These are phyloP conservation scores for Leccinum ponderosum DNA, from an alignment of 1,284 basidiomycete genomes.

Conservation along the genomic window DNA sequence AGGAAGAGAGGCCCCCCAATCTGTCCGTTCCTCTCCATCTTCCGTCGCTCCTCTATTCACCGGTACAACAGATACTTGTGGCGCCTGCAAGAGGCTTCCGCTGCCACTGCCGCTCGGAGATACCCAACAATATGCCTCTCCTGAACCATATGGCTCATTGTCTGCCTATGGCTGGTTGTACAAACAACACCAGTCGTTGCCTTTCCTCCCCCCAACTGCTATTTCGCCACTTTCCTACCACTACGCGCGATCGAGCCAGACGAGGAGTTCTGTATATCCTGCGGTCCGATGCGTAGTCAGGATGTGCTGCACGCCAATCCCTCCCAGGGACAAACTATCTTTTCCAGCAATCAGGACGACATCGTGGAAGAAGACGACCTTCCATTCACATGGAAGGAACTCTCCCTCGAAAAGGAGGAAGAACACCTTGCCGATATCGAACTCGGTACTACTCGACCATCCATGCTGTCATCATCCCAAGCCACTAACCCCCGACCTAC, in stretches of 20 bases:
- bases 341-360: constrained; percentile 32
- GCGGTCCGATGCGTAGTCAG: constrained; percentile 5
- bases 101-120: too few relatives aligned
- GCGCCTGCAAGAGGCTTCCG: too few relatives aligned
- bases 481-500: constrained; percentile 5
- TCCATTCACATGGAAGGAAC: constrained; percentile 62
- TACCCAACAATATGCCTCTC: too few relatives aligned
- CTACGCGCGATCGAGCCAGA: constrained; percentile 44
- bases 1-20: too few relatives aligned
- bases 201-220: too few relatives aligned
- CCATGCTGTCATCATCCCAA: not conserved
- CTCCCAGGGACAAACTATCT: constrained; percentile 30
- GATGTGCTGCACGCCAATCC: constrained; percentile 33
- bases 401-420: constrained; percentile 53
- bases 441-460: constrained; percentile 41
- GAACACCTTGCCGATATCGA: constrained; percentile 59
- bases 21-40: too few relatives aligned
- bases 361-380: constrained; percentile 55
- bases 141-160: too few relatives aligned
- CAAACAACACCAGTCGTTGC: too few relatives aligned
- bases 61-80: too few relatives aligned
- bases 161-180: too few relatives aligned
- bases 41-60: too few relatives aligned
- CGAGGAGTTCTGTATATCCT: constrained; percentile 61
- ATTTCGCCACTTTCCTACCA: too few relatives aligned